Base-by-base conservation (phyloP, 169 alveolate genomes). In the Plasmodium cynomolgi region DNA sequence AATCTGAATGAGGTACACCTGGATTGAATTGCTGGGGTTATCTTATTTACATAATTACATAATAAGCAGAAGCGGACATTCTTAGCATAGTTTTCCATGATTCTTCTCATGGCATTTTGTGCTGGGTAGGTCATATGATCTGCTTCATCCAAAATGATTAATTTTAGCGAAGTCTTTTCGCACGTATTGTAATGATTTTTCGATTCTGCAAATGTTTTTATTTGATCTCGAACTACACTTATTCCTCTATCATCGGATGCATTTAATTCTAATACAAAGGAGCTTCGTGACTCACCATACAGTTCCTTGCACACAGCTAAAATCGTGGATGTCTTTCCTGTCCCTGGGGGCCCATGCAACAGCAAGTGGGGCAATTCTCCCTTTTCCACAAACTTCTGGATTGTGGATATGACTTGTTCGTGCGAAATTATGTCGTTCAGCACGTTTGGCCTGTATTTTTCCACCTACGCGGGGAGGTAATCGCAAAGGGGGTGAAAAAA, bases 211-310 rank as follows among this genome's bases (percentile, higher is more conserved):
- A 99, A 98, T 9, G 98, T 97, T 95, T 99, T 99, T 72, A 99
- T 98, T 93, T 98, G 97, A 85, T 98, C 99, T 82, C 99, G 97
- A n/a, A 99, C 99, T 20, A 98, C 98, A 84, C 97, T 97, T 84
- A 99, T 99, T 34, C 99, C 99, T 94, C 99, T 97, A 83, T 99
- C 99, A 95, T 99, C 99, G 47, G 99, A 98, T 26, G 99, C 99
- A 93, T 99, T 99, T 84, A 99, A 97, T 96, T 98, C 99, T 94
- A 98, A 96, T 44, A 97, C 98, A 92, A 93, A 96, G 31, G 96
- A 95, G 29, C 97, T 95, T 73, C 96, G 94, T 58, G 95, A 92
- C 29, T 94, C 95, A 34, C 99, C 99, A 96, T 98, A 99, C 85
- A 99, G 94, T 91, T 97, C 97, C 79, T 97, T 97, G 26, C 99